These are phyloP conservation scores for Rickenella mellea DNA, from an alignment of 768 basidiomycete species.

Conservation along the genomic window DNA sequence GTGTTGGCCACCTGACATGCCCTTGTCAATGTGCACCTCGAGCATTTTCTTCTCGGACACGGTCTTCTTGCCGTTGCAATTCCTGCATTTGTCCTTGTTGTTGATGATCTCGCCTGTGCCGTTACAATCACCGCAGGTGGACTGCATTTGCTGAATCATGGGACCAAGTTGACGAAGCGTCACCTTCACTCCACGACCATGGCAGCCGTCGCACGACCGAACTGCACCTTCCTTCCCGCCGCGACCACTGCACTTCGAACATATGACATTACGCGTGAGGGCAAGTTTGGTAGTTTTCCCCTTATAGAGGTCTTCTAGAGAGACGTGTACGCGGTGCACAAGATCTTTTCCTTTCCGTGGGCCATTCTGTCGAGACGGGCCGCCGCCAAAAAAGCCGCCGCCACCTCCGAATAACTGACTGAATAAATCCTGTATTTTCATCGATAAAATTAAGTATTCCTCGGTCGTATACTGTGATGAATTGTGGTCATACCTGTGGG, in stretches of 20 bases:
- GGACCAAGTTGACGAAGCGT: conserved; percentile 96
- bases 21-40: conserved; percentile 97
- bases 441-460: conserved; percentile 3
- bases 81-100: conserved; percentile 81
- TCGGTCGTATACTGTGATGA: not conserved
- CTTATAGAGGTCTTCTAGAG: conserved; percentile 98
- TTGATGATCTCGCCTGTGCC: conserved; percentile 96
- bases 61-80: conserved; percentile 94
- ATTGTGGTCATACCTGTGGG: conserved; percentile 56
- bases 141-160: conserved; percentile 99
- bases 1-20: conserved; percentile 91
- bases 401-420: conserved; percentile 88
- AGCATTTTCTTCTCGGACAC: conserved; percentile 90
- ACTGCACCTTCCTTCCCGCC: conserved; percentile 98
- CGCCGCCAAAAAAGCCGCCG: conserved; percentile 61
- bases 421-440: conserved; percentile 72
- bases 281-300: conserved; percentile 98
- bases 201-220: conserved; percentile 64
- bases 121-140: conserved; percentile 85
- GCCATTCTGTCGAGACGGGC: conserved; percentile 44
- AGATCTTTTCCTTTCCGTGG: conserved; percentile 96
- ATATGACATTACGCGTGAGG: conserved; percentile 90
- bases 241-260: conserved; percentile 87
- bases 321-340: conserved; percentile 90
- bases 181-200: conserved; percentile 84